These are phyloP conservation scores for Parathielavia appendiculata DNA, from an alignment of 495 filamentous ascomycete species.

Conservation along the genomic window DNA sequence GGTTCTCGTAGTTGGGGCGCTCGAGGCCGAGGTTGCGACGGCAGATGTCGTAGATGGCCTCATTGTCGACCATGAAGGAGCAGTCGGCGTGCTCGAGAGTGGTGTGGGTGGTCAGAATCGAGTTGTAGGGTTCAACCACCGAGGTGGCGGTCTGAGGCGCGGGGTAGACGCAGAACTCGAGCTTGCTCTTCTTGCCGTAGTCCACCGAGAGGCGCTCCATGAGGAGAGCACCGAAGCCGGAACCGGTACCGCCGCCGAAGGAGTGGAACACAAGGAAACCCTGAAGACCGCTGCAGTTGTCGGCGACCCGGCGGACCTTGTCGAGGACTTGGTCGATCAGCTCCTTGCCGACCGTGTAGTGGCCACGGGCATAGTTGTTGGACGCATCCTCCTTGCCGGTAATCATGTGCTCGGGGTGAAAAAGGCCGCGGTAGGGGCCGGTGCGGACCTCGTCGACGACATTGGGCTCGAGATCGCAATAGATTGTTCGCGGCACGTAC, in stretches of 20 bases:
- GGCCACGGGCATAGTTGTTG: conserved; percentile 98
- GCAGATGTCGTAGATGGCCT: conserved; percentile 99
- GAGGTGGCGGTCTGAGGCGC: conserved; percentile 94
- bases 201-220: conserved; percentile 97
- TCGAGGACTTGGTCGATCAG: conserved; percentile 95
- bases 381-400: conserved; percentile 99
- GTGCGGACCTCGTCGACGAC: conserved; percentile 99
- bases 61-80: conserved; percentile 99
- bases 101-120: conserved; percentile 96
- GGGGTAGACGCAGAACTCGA: conserved; percentile 98
- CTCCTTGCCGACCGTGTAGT: conserved; percentile 99
- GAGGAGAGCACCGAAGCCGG: conserved; percentile 93
- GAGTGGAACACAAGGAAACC: conserved; percentile 99
- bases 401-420: conserved; percentile 99
- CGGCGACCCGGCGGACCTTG: conserved; percentile 90
- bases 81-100: conserved; percentile 99
- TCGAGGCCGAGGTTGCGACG: conserved; percentile 93
- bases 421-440: conserved; percentile 88
- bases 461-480: conserved; percentile 99
- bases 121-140: conserved; percentile 99
- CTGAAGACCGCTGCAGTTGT: conserved; percentile 95
- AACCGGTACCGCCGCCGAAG: conserved; percentile 97
- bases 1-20: conserved; percentile 94
- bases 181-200: conserved; percentile 99
- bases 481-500: conserved; percentile 98